Base-by-base conservation (phyloP, 331 rosid species). In the Acacia concinna region DNA sequence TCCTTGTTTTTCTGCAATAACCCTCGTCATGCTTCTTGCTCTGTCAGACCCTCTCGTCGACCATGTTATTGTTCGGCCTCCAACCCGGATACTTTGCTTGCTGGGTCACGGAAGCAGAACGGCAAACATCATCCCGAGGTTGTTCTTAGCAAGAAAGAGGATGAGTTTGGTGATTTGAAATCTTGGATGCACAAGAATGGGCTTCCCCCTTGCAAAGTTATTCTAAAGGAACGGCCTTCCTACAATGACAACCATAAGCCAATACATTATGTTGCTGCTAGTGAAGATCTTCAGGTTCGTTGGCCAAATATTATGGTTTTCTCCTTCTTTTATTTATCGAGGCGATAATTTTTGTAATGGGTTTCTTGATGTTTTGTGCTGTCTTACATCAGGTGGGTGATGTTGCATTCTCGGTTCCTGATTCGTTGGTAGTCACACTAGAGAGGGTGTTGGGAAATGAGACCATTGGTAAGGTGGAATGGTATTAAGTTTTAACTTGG, bases 381-480 rank as follows among this genome's bases (percentile, higher is more conserved):
- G 17, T 54, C 62, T 56, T 75, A 15, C 18, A 66, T 84, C 80
- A 92, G 99, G 92, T 62, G 54, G 99, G 99, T 30, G 99, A 96
- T 87, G 90, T 93, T 80, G 99, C 93, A 77, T 93, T 91, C 78
- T 87, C 94, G 0, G 92, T 93, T 81, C 99, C 99, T 6, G 85
- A 83, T 88, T 90, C 99, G 0, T 80, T 96, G 79, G 94, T 96
- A 4, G 98, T 96, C 40, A 96, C 98, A 6, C 96, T 96, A 47
- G 97, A 96, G 88, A 89, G 97, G 79, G 98, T 96, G 20, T 78
- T 93, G 80, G 99, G 99, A 79, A 93, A 96, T 65, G 99, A 96
- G 88, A 89, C 96, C 69, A 72, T 96, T 51, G 98, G 99, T 96
- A 89, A 85, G 89, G 76, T 88, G 74, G 84, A 79, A 38, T 79